Percentiles rank a stretch among this genome's conserved stretches.
These are phyloP conservation scores for Taxawa tesnikishii DNA, from an alignment of 2,329 filamentous ascomycete species.

Conservation along the genomic window DNA sequence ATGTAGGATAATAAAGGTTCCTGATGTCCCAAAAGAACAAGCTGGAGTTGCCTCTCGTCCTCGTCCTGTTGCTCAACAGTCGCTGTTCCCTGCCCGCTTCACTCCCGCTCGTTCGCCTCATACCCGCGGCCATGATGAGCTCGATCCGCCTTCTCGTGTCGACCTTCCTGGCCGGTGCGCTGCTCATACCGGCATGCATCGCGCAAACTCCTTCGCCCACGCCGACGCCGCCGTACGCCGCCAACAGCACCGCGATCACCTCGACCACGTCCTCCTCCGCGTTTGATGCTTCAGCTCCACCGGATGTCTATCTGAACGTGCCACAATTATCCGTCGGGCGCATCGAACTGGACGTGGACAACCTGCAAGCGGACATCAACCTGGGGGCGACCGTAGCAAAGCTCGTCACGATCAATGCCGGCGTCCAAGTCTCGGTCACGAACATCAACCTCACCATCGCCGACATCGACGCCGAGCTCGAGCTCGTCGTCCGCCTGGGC, in stretches of 20 bases:
- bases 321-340: conserved; percentile 45
- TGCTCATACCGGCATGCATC: neutral
- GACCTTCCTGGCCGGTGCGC: neutral
- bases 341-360: conserved; percentile 49
- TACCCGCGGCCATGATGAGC: neutral
- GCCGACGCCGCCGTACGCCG: conserved; percentile 1
- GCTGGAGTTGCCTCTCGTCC: neutral
- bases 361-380: conserved; percentile 47
- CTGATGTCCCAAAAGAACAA: no score
- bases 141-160: neutral
- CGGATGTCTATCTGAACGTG: conserved; percentile 47
- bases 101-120: neutral
- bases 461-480: conserved; percentile 46
- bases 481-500: conserved; percentile 47
- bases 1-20: no score
- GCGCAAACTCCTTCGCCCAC: conserved; percentile 8
- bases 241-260: conserved; percentile 1
- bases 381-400: conserved; percentile 47
- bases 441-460: conserved; percentile 50
- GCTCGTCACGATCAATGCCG: conserved; percentile 41
- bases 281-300: conserved; percentile 16
- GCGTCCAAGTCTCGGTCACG: conserved; percentile 32
- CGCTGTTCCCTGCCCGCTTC: neutral
- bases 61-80: neutral
- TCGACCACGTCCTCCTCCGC: conserved; percentile 2